Percentiles rank a stretch among this genome's conserved stretches.
Conservation (phyloP, 257 asterid species). For the Petunia secreta region DNA sequence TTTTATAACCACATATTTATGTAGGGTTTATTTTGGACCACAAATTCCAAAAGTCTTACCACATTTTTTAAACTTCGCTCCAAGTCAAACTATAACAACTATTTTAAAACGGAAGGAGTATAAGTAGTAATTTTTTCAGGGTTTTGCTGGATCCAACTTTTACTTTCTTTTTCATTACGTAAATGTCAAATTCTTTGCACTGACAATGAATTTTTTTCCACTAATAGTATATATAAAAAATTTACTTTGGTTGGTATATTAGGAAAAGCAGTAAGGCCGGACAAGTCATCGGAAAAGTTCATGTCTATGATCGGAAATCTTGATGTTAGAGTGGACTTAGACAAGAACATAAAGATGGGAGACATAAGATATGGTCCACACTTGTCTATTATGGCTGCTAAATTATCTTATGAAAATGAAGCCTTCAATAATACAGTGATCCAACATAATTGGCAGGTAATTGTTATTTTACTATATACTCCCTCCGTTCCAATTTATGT, state of each 20-base stretch:
- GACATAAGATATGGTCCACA: constrained; percentile 38
- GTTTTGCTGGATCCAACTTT: no score
- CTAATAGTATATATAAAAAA: not conserved
- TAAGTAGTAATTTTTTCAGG: no score
- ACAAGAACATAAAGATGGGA: constrained; percentile 22
- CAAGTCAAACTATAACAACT: no score
- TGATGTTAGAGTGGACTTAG: constrained; percentile 53
- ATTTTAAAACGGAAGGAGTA: no score
- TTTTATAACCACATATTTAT: no score
- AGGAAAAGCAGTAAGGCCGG: constrained; percentile 65
- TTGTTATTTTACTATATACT: not conserved
- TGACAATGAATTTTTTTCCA: not conserved
- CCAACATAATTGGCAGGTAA: constrained; percentile 57
- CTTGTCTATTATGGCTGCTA: constrained; percentile 64
- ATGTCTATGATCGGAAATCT: constrained; percentile 49
- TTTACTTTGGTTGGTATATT: not conserved
- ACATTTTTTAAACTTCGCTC: no score
- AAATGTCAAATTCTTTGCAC: not conserved
- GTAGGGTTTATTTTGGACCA: no score
- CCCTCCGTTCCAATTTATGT: no score
- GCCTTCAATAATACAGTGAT: constrained; percentile 41
- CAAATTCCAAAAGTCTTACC: no score
- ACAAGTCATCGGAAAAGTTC: constrained; percentile 45
- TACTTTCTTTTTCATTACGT: no score
- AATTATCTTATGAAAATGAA: constrained; percentile 64